Evolutionary conservation across 2,329 filamentous ascomycete genomes (phyloP), one percentile per base, ranked within the genome.

Genomic region (Diaporthe sp.): DNA sequence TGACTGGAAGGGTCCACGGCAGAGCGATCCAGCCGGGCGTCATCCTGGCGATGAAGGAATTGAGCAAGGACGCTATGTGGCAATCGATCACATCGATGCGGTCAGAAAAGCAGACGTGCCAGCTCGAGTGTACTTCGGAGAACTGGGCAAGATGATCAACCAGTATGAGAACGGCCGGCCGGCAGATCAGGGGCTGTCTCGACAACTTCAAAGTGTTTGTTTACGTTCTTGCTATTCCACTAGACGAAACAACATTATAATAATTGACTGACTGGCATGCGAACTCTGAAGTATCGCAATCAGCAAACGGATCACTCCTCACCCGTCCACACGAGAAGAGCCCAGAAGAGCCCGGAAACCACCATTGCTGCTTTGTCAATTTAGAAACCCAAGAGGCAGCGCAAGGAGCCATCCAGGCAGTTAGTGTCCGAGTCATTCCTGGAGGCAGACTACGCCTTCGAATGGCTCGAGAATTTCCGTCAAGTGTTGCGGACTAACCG

Each of bases 291-390:
- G 80, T 9, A 77, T 82, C 53, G 79, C 80, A 9, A 85, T 89
- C 62, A 85, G 87, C 78, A 89, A 89, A 78, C 84, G 87, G 25
- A 93, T 89, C 85, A 92, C 87, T 62, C 90, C 88, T 77, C 91
- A 86, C 80, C 91, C 85, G 79, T 90, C 83, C 79, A 92, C 87
- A 75, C 85, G 84, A 37, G 81, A 84, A 31, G 31, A 31, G 28
- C 28, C 28, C 28, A 31, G 28, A n/a, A 85, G 86, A 55, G 31
- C 84, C 86, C 0, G 90, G 89, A 42, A 88, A 90, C 77, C 87
- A 91, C 79, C 89, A 93, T 82, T 93, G 91, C 82, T 90, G 90
- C 78, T 93, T 93, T 75, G 89, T 93, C n/a, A 91, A 93, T 79
- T 88, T 93, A 74, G 85, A 84, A 65, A 89, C 86, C 8, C 80